Evolutionary conservation across 108 stramenopile genomes (phyloP).

Genomic region (Epithemia pelagica): DNA sequence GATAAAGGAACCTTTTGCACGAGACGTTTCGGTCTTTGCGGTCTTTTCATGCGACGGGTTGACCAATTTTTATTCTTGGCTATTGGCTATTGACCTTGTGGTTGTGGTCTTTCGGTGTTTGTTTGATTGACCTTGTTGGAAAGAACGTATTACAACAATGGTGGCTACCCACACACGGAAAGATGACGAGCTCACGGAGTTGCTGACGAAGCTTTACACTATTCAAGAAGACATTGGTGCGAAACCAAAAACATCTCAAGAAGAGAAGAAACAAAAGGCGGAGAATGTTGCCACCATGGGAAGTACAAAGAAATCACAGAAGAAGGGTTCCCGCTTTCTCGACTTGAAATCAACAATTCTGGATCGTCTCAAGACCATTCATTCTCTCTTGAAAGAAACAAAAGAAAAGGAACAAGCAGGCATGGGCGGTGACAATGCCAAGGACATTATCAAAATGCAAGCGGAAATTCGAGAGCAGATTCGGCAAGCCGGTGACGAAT

Average conservation of each 20-base stretch:
- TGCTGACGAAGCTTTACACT: slow-evolving; percentile 76
- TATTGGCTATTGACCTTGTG: no score
- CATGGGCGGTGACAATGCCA: slow-evolving; percentile 59
- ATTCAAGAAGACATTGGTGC: slow-evolving; percentile 86
- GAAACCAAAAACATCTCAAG: slow-evolving; percentile 63
- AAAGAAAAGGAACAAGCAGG: slow-evolving; percentile 43
- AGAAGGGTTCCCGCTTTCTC: slow-evolving; percentile 72
- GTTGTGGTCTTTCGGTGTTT: no score
- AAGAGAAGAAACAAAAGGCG: slow-evolving; percentile 68
- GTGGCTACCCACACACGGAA: neutral
- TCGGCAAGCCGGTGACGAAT: slow-evolving; percentile 73
- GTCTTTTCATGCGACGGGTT: no score
- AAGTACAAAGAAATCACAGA: slow-evolving; percentile 48
- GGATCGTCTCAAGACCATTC: slow-evolving; percentile 51
- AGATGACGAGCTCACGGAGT: slow-evolving; percentile 71
- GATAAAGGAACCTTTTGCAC: no score
- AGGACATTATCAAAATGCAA: slow-evolving; percentile 73
- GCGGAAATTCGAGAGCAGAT: slow-evolving; percentile 71
- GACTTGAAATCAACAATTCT: slow-evolving; percentile 73
- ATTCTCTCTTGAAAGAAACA: slow-evolving; percentile 43
- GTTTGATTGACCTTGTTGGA: no score
- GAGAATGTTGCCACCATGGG: slow-evolving; percentile 65
- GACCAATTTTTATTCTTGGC: no score
- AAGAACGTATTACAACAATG: no score
- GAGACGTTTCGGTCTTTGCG: no score